phyloP scores from a whole-genome alignment of 2,329 filamentous ascomycete genomes.

The Fusarium armeniacum region DNA sequence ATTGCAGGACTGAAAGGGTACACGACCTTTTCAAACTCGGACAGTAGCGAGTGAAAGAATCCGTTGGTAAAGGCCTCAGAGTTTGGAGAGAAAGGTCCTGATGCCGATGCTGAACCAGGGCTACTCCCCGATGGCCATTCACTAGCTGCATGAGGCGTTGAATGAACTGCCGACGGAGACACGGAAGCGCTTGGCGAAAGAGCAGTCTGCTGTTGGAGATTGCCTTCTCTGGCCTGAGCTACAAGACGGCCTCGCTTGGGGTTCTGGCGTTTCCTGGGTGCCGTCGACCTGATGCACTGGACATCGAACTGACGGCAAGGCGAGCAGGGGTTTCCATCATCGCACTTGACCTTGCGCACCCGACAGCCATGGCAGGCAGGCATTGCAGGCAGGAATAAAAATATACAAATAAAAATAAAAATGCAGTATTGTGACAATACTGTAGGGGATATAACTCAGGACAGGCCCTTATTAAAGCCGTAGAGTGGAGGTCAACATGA shows the following conservation, averaged over 20 bases:
- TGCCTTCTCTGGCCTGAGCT: conserved; percentile 42
- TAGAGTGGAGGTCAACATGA: conserved; percentile 28
- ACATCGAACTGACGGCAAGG: conserved; percentile 43
- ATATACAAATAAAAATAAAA: neutral
- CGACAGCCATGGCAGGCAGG: conserved; percentile 47
- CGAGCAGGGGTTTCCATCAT: conserved; percentile 44
- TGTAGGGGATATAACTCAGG: neutral
- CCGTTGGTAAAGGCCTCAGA: conserved; percentile 35
- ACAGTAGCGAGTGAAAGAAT: conserved; percentile 38
- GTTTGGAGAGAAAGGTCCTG: conserved; percentile 32
- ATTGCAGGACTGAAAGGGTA: conserved; percentile 44
- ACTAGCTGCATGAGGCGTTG: conserved; percentile 27
- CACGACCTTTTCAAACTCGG: conserved; percentile 43
- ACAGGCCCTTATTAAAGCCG: conserved; percentile 24
- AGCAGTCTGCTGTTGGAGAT: conserved; percentile 27
- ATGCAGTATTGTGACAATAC: neutral
- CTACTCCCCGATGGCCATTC: conserved; percentile 37
- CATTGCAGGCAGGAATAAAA: conserved; percentile 17
- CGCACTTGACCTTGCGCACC: conserved; percentile 48
- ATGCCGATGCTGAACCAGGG: conserved; percentile 32
- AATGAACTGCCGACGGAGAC: conserved; percentile 34
- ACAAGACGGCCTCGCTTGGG: conserved; percentile 41
- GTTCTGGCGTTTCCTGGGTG: conserved; percentile 44
- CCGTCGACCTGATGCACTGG: conserved; percentile 40
- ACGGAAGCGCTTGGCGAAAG: conserved; percentile 39